Conservation (phyloP, 2,329 filamentous ascomycete species). For the Hypoxylon sp. region DNA sequence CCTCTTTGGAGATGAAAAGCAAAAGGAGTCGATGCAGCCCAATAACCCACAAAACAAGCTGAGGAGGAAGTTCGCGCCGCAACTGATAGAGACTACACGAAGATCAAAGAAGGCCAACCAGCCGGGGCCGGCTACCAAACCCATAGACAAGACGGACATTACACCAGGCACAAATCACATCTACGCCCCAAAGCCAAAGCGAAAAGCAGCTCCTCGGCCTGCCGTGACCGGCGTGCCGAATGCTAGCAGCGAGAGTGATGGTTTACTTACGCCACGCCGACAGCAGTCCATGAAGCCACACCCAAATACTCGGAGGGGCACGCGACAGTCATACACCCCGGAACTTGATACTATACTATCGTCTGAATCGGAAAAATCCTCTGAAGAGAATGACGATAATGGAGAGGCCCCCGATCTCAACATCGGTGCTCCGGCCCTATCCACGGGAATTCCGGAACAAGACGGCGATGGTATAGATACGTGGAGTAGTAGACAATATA, state of each 20-base stretch:
- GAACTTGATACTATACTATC: slow-evolving; percentile 61
- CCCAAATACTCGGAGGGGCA: slow-evolving; percentile 58
- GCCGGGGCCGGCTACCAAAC: slow-evolving; percentile 71
- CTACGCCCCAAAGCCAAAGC: slow-evolving; percentile 64
- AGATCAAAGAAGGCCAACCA: slow-evolving; percentile 79
- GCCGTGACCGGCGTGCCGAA: slow-evolving; percentile 46
- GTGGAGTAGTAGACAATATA: slow-evolving; percentile 53
- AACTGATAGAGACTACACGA: slow-evolving; percentile 84
- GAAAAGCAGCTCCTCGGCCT: slow-evolving; percentile 51
- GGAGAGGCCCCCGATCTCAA: slow-evolving; percentile 37
- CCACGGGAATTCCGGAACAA: slow-evolving; percentile 30
- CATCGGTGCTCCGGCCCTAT: slow-evolving; percentile 46
- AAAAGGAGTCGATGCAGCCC: slow-evolving; percentile 45
- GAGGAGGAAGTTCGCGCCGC: slow-evolving; percentile 77
- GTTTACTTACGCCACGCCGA: slow-evolving; percentile 57
- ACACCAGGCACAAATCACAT: slow-evolving; percentile 75
- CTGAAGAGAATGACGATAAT: slow-evolving; percentile 48
- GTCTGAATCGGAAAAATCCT: slow-evolving; percentile 62
- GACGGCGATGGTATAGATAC: slow-evolving; percentile 46
- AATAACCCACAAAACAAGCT: slow-evolving; percentile 50
- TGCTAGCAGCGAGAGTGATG: slow-evolving; percentile 48
- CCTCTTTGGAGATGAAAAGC: slow-evolving; percentile 34
- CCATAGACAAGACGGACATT: slow-evolving; percentile 80
- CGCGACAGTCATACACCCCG: slow-evolving; percentile 59
- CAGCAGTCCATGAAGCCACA: slow-evolving; percentile 60